phyloP scores from a whole-genome alignment of 805 yeast species.

The Suhomyces vadensis region DNA sequence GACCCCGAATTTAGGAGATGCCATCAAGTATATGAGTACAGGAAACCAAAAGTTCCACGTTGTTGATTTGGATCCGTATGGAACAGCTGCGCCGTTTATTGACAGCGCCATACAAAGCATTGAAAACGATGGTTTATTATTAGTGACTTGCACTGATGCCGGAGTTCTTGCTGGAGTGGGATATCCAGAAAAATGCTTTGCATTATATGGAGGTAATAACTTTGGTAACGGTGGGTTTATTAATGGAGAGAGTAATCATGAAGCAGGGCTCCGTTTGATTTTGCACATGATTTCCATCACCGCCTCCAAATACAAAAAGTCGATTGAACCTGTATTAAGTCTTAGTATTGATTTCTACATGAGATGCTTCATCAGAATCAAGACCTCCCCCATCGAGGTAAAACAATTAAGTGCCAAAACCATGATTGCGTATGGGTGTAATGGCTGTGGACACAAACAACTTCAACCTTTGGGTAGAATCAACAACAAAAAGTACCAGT shows the following conservation, averaged over 20 bases:
- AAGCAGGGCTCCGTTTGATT: constrained; percentile 86
- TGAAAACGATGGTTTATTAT: constrained; percentile 78
- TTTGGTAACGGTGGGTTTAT: constrained; percentile 56
- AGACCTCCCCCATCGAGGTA: constrained; percentile 76
- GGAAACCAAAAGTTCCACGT: constrained; percentile 67
- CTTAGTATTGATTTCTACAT: constrained; percentile 92
- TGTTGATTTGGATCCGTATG: constrained; percentile 95
- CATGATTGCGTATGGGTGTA: constrained; percentile 78
- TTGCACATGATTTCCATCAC: constrained; percentile 71
- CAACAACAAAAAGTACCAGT: constrained; percentile 53
- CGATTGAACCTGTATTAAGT: constrained; percentile 83
- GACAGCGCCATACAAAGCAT: constrained; percentile 87
- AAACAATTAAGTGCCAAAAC: constrained; percentile 76
- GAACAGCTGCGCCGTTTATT: constrained; percentile 93
- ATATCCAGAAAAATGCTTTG: constrained; percentile 95
- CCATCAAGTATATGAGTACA: constrained; percentile 72
- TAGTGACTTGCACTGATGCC: constrained; percentile 95
- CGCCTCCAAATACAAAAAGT: constrained; percentile 87
- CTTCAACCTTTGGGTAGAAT: constrained; percentile 76
- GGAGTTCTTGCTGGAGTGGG: constrained; percentile 95
- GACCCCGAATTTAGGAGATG: constrained; percentile 78
- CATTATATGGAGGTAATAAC: constrained; percentile 91
- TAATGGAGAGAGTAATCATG: constrained; percentile 79
- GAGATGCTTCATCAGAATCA: constrained; percentile 77
- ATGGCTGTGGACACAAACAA: constrained; percentile 77